Evolutionary conservation across 495 filamentous ascomycete genomes (phyloP), one percentile per base, ranked within the genome.

Genomic region (Neurospora discreta): DNA sequence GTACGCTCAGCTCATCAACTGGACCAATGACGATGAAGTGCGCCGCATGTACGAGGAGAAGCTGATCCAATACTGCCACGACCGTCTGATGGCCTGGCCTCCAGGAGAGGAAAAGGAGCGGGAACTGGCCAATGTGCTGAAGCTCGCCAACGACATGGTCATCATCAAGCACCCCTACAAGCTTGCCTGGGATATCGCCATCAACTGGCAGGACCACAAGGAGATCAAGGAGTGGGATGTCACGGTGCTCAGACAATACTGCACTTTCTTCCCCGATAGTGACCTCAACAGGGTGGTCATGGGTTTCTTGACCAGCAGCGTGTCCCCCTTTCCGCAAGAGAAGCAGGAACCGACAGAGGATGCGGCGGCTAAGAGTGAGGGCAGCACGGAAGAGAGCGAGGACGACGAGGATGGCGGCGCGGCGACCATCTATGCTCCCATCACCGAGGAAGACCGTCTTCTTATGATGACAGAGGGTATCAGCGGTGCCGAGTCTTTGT

Each of bases 121-220:
- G 5, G 93, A 97, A 76, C 85, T 91, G 39, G 82, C 87, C 18
- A 87, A 91, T 46, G 90, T 97, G 2, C 80, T 87, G 76, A 90
- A 90, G 69, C 80, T 93, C 58, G 94, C 94, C 0, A 87, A 89
- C 65, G 95, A 93, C 71, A 93, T 98, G 89, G 95, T 99, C 68
- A 94, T 98, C 73, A 92, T 99, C 78, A 94, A 95, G 74, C 93
- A 97, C 77, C 93, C 93, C 1, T 98, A 91, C 80, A 88, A 91
- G 71, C 83, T 96, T 30, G 95, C 95, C 3, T 99, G 95, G 95
- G 89, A 90, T 71, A 91, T 97, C 73, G 87, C 90, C 39, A 84
- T 99, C 46, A 92, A 98, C 76, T 98, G 95, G 93, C 87, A 90
- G 74, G 93, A 97, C 80, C 82, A 90, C 46, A 88, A 93, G 74